A percentile compares a stretch with the other conserved stretches of the same genome.
phyloP scores from a whole-genome alignment of 345 rosid genomes.

The Toxicodendron radicans region DNA sequence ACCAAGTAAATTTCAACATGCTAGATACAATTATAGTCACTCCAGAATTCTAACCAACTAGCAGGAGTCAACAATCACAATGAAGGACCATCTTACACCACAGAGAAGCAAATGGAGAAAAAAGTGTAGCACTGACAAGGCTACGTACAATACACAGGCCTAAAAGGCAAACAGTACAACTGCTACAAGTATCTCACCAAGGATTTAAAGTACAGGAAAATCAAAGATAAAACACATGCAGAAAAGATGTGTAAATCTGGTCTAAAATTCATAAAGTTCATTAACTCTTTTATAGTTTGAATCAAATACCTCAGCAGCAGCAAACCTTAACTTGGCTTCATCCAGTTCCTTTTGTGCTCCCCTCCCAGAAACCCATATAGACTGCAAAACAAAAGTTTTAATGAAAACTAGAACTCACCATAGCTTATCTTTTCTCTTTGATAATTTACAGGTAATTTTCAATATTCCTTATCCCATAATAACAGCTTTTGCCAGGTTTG shows the following conservation, averaged over 20 bases:
- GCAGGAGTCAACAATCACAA: not conserved
- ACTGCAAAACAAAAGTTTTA: conserved; percentile 46
- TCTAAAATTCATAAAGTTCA: conserved; percentile 7
- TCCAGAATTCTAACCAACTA: not conserved
- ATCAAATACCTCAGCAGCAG: conserved; percentile 84
- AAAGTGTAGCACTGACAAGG: not conserved
- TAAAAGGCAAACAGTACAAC: not conserved
- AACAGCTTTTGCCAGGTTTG: not conserved
- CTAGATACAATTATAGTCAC: not conserved
- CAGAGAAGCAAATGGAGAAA: not conserved
- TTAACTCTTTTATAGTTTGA: conserved; percentile 1
- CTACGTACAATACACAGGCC: not conserved
- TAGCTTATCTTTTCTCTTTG: not conserved
- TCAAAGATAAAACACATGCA: not conserved
- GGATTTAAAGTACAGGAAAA: not conserved
- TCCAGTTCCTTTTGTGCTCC: conserved; percentile 83
- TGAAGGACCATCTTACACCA: not conserved
- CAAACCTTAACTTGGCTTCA: conserved; percentile 92
- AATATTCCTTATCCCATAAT: not conserved
- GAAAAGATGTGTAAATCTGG: not conserved
- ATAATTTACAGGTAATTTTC: not conserved
- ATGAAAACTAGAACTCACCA: not conserved
- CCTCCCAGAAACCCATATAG: conserved; percentile 82
- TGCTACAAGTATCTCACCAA: conserved; percentile 1
- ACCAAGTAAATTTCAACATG: not conserved